Base-by-base conservation (phyloP, 2,329 filamentous ascomycete species). In the Beauveria australis region DNA sequence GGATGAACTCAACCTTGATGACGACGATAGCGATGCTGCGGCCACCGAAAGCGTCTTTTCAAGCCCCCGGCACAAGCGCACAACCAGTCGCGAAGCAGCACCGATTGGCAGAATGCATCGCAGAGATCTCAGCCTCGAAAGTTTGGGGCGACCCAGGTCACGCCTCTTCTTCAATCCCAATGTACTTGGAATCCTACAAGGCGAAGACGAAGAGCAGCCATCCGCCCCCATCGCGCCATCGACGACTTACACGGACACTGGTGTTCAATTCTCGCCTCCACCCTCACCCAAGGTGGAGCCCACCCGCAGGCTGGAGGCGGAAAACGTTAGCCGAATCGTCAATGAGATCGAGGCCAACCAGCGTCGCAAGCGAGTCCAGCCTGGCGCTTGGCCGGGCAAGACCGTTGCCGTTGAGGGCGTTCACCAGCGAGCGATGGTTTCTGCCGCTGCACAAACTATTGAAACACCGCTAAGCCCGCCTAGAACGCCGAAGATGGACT, bases 1-100 rank as follows among this genome's bases (percentile, higher is more conserved):
- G 0, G 92, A 97, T 67, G 94, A 99, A 75, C 81, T 99, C 59
- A 87, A 90, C 63, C 89, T 96, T 63, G 90, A 92, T 61, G 89
- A 93, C 61, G 90, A 93, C 60, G 90, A 92, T 64, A 88, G 89
- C 41, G 87, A 92, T 64, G 82, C 87, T 49, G 88, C 91, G 54
- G 86, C 87, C 1, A 83, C 86, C 43, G 82, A 87, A 60, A 88
- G 84, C 63, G 78, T 79, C 18, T 67, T 86, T 53, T 87, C 85
- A 8, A 74, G 76, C 37, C 70, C 73, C 52, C 73, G 74, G 19
- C 84, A 85, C 65, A 73, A 72, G 41, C 79, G 84, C 30, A 83
- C 77, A 59, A 75, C 78, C 60, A 87, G 84, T 67, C 80, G 82
- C 22, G 84, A 87, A 60, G 86, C 83, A 63, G 68, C 80, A 19